These are phyloP conservation scores for Yamadazyma jaroonii DNA, from an alignment of 1,139 yeast species.

Conservation along the genomic window DNA sequence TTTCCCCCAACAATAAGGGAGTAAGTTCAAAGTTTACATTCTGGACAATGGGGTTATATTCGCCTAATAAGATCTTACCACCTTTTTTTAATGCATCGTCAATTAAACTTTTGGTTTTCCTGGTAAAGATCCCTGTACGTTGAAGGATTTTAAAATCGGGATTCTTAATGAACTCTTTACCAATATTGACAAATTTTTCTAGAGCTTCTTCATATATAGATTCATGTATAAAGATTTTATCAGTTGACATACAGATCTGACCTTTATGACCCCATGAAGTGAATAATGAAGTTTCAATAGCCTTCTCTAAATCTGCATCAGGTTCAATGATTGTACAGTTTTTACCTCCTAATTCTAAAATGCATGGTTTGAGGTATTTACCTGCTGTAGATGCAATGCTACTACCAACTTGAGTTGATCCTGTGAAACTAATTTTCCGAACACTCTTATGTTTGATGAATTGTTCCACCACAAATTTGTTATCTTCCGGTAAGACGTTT, in stretches of 20 bases:
- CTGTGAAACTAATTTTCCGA: constrained; percentile 42
- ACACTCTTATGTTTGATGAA: constrained; percentile 25
- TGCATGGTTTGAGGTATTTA: constrained; percentile 31
- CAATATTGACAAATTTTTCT: constrained; percentile 19
- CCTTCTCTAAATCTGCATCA: constrained; percentile 31
- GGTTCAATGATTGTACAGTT: constrained; percentile 31
- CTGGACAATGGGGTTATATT: constrained; percentile 7
- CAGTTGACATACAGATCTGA: constrained; percentile 48
- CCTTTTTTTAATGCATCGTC: constrained; percentile 43
- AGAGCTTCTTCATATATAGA: constrained; percentile 27
- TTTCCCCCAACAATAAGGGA: constrained; percentile 36
- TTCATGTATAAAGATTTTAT: constrained; percentile 33
- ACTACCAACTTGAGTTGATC: constrained; percentile 38
- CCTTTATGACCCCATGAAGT: constrained; percentile 43
- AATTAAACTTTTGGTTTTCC: constrained; percentile 24
- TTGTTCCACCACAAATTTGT: constrained; percentile 20
- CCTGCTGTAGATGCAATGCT: constrained; percentile 34
- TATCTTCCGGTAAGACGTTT: constrained; percentile 27
- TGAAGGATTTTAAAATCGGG: constrained; percentile 25
- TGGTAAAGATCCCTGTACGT: constrained; percentile 25
- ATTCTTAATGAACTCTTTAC: constrained; percentile 16
- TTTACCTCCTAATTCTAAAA: constrained; percentile 47
- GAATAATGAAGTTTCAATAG: constrained; percentile 28
- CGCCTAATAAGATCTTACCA: constrained; percentile 32
- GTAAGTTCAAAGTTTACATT: constrained; percentile 11